phyloP scores from a whole-genome alignment of 805 yeast genomes.

The Clavispora phyllophila region DNA sequence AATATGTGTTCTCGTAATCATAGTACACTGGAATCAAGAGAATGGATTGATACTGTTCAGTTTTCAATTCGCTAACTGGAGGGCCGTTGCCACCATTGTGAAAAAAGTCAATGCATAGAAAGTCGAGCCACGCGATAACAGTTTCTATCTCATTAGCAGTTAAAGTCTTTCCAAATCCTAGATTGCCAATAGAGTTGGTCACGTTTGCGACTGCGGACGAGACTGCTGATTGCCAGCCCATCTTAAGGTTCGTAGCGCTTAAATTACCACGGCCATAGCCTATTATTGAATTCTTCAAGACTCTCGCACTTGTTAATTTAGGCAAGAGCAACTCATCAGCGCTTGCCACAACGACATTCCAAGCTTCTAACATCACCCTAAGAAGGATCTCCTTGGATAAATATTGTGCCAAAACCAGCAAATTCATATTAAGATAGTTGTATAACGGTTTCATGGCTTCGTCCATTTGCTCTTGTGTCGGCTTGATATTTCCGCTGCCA shows the following conservation, averaged over 20 bases:
- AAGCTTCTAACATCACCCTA: constrained; percentile 70
- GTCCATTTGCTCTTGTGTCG: constrained; percentile 46
- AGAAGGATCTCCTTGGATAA: constrained; percentile 52
- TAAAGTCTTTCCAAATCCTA: constrained; percentile 52
- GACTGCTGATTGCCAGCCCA: constrained; percentile 42
- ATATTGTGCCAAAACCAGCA: constrained; percentile 56
- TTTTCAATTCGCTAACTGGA: constrained; percentile 55
- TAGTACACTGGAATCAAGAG: constrained; percentile 62
- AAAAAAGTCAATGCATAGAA: constrained; percentile 67
- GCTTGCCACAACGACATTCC: constrained; percentile 66
- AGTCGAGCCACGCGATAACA: constrained; percentile 64
- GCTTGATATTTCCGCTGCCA: constrained; percentile 36
- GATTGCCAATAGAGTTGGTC: constrained; percentile 35
- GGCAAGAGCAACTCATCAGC: constrained; percentile 77
- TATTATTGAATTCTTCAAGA: constrained; percentile 20
- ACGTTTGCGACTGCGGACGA: constrained; percentile 48
- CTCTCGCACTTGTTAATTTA: constrained; percentile 47
- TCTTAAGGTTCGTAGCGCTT: constrained; percentile 5
- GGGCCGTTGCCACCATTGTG: constrained; percentile 82
- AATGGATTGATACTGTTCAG: constrained; percentile 58
- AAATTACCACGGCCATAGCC: constrained; percentile 15
- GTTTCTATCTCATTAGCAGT: constrained; percentile 59
- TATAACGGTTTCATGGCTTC: constrained; percentile 70
- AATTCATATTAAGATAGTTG: constrained; percentile 65
- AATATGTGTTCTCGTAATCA: constrained; percentile 42